Evolutionary conservation across 2,329 filamentous ascomycete species (phyloP).

Genomic region (Exserohilum rostratum): DNA sequence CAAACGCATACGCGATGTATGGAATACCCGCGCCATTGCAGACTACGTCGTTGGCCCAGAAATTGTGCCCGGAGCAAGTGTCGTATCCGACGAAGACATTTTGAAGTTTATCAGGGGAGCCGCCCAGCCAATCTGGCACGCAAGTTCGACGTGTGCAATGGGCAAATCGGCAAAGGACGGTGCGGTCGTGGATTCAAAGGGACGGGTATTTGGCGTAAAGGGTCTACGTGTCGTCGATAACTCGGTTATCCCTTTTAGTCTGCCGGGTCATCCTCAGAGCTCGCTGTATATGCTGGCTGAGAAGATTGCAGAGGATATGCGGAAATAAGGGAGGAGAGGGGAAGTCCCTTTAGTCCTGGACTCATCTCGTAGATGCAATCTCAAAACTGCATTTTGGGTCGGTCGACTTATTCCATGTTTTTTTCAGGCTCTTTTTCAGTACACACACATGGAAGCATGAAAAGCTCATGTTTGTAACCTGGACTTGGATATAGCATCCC

Average conservation of each 20-base stretch:
- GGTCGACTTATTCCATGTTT: too few relatives aligned
- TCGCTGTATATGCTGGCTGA: constrained; percentile 30
- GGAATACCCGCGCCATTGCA: constrained; percentile 23
- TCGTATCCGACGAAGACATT: constrained; percentile 32
- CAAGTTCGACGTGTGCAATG: constrained; percentile 33
- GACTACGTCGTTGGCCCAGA: constrained; percentile 32
- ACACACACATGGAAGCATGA: too few relatives aligned
- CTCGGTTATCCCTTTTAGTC: constrained; percentile 38
- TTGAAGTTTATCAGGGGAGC: constrained; percentile 43
- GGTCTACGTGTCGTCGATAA: constrained; percentile 45
- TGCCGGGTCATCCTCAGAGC: constrained; percentile 45
- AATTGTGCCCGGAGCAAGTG: constrained; percentile 32
- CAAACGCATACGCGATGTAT: constrained; percentile 40
- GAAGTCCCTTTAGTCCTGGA: background rate
- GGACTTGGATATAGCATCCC: too few relatives aligned
- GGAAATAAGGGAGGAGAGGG: background rate
- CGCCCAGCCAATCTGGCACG: constrained; percentile 26
- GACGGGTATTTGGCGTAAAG: constrained; percentile 43
- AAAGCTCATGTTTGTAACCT: too few relatives aligned
- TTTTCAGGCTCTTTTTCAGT: too few relatives aligned
- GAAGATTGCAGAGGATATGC: constrained; percentile 22
- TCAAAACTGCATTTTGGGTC: too few relatives aligned
- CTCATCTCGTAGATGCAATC: too few relatives aligned
- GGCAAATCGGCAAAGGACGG: constrained; percentile 31
- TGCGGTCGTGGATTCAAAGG: constrained; percentile 45